phyloP scores from a whole-genome alignment of 2,329 filamentous ascomycete species.

The Beauveria sp. region DNA sequence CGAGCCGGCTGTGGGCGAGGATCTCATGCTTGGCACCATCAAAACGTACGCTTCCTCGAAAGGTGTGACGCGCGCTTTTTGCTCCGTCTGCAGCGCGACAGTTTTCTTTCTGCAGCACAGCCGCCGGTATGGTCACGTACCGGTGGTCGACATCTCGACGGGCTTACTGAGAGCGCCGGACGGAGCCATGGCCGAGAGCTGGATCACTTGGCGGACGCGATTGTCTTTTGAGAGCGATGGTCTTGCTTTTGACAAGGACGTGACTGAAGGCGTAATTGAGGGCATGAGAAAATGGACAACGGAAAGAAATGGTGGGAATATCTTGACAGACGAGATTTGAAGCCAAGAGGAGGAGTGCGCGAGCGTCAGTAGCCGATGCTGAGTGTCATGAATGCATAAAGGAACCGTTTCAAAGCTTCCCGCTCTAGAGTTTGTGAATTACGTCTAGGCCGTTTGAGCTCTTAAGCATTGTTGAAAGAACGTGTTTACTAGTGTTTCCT shows the following conservation, averaged over 20 bases:
- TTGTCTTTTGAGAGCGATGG: constrained; percentile 28
- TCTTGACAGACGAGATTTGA: constrained; percentile 10
- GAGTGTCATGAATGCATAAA: too few species aligned
- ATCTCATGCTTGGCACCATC: constrained; percentile 35
- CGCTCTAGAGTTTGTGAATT: too few species aligned
- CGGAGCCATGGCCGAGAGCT: constrained; percentile 35
- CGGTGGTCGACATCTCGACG: constrained; percentile 34
- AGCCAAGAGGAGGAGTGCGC: neutral
- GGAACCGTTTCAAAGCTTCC: too few species aligned
- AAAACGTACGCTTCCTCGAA: constrained; percentile 34
- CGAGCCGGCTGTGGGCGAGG: constrained; percentile 28
- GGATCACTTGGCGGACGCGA: constrained; percentile 39
- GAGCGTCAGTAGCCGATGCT: too few species aligned
- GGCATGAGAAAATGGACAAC: constrained; percentile 32
- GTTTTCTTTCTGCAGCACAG: constrained; percentile 28
- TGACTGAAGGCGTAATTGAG: constrained; percentile 27
- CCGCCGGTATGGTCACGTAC: constrained; percentile 22
- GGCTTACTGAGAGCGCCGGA: constrained; percentile 38
- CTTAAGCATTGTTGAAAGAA: too few species aligned
- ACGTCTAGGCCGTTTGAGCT: too few species aligned
- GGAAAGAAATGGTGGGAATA: constrained; percentile 26
- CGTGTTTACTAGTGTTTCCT: too few species aligned
- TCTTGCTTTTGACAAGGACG: constrained; percentile 27
- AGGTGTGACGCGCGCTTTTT: constrained; percentile 35
- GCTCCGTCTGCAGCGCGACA: constrained; percentile 38